Conservation (phyloP, 1,284 basidiomycete genomes). For the Taiwanofungus camphoratus region DNA sequence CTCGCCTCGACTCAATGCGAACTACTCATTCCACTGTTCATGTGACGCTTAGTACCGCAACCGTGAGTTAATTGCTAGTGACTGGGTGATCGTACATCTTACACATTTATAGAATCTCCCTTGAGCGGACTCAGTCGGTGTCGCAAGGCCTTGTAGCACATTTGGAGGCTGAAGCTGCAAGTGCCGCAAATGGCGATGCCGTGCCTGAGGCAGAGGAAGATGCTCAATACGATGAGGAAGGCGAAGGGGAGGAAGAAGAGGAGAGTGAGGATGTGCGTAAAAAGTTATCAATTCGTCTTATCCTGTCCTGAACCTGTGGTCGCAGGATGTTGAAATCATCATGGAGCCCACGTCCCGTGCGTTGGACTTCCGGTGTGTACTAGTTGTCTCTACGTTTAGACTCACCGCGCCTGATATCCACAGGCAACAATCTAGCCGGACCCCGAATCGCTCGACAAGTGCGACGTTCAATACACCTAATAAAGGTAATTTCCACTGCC, state of each 20-base stretch:
- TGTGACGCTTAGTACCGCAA: conserved; percentile 43
- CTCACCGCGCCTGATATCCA: neutral
- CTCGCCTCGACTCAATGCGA: conserved; percentile 3
- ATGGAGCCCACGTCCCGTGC: conserved; percentile 67
- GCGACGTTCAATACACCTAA: conserved; percentile 33
- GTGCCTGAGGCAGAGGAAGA: conserved; percentile 26
- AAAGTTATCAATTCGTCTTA: neutral
- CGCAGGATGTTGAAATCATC: conserved; percentile 74
- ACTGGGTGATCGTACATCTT: conserved; percentile 10
- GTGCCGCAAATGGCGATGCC: conserved; percentile 17
- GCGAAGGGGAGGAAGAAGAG: conserved; percentile 36
- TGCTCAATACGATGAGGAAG: conserved; percentile 30
- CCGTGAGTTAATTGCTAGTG: conserved; percentile 39
- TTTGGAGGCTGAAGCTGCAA: conserved; percentile 38
- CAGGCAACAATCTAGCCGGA: conserved; percentile 24
- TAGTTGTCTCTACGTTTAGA: conserved; percentile 1
- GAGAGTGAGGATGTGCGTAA: conserved; percentile 40
- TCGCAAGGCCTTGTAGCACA: conserved; percentile 43
- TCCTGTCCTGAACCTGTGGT: too few species aligned
- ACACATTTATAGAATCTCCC: conserved; percentile 34
- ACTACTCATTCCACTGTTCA: neutral
- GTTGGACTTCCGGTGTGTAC: conserved; percentile 62
- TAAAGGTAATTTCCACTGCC: conserved; percentile 25
- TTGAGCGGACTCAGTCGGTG: conserved; percentile 34
- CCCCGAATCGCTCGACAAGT: conserved; percentile 27